phyloP scores from a whole-genome alignment of 345 rosid species.

The Toxicodendron radicans region DNA sequence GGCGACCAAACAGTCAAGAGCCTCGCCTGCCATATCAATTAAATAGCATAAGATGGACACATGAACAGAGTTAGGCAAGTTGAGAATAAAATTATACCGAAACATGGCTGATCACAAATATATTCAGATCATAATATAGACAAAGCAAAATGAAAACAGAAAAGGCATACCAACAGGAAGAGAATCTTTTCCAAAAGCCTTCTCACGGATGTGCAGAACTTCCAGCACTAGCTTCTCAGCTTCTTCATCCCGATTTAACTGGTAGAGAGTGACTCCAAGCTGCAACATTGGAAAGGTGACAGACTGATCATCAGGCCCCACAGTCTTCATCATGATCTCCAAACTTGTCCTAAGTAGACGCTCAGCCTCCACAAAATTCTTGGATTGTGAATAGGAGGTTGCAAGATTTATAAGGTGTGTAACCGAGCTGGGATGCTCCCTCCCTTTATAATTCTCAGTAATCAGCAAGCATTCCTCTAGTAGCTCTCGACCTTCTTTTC shows the following conservation, averaged over 20 bases:
- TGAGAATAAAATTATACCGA: neutral
- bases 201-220: constrained; percentile 64
- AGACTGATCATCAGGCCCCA: constrained; percentile 66
- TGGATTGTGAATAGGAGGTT: constrained; percentile 63
- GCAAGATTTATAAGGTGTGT: constrained; percentile 81
- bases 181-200: constrained; percentile 73
- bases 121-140: constrained; percentile 5
- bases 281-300: constrained; percentile 74
- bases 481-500: constrained; percentile 76
- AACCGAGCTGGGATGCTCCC: constrained; percentile 65
- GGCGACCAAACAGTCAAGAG: constrained; percentile 74
- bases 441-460: constrained; percentile 65
- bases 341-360: constrained; percentile 70
- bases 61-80: neutral
- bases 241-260: constrained; percentile 64
- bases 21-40: constrained; percentile 58
- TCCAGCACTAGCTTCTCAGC: constrained; percentile 66
- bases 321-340: constrained; percentile 47
- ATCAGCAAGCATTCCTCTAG: constrained; percentile 81
- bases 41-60: neutral
- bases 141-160: constrained; percentile 2
- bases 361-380: constrained; percentile 74
- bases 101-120: neutral
- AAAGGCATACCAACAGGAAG: constrained; percentile 71
- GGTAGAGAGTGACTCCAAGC: constrained; percentile 76